These are phyloP conservation scores for Ogataea angusta DNA, from an alignment of 805 yeast genomes.

Conservation along the genomic window DNA sequence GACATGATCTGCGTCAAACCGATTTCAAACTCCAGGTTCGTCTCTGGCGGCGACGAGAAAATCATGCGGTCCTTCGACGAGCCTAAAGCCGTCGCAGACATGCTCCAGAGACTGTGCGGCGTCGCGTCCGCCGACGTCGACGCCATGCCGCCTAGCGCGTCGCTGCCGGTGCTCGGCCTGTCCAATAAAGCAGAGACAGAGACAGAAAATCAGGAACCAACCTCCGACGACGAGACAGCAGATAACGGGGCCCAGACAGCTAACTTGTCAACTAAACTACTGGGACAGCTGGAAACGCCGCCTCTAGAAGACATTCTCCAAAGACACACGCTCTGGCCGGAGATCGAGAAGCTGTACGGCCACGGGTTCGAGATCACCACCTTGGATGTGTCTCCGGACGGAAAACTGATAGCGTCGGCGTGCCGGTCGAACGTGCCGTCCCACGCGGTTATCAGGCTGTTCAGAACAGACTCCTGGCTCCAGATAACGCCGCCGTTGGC, in stretches of 20 bases:
- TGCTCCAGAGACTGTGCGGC: slow-evolving; percentile 55
- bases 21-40: slow-evolving; percentile 59
- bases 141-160: slow-evolving; percentile 76
- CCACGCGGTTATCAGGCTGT: slow-evolving; percentile 84
- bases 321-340: slow-evolving; percentile 92
- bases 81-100: slow-evolving; percentile 71
- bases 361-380: slow-evolving; percentile 94
- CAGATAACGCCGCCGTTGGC: slow-evolving; percentile 58
- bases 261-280: slow-evolving; percentile 44
- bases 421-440: slow-evolving; percentile 80
- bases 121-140: slow-evolving; percentile 26
- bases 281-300: slow-evolving; percentile 48
- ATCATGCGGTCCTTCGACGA: slow-evolving; percentile 83
- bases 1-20: slow-evolving; percentile 84
- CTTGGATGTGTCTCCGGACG: slow-evolving; percentile 66
- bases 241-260: slow-evolving; percentile 35
- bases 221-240: slow-evolving; percentile 40
- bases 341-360: slow-evolving; percentile 89
- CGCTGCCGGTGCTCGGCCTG: slow-evolving; percentile 88
- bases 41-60: slow-evolving; percentile 96
- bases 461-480: slow-evolving; percentile 56
- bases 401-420: slow-evolving; percentile 74
- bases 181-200: slow-evolving; percentile 81
- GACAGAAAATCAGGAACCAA: slow-evolving; percentile 38
- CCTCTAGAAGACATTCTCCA: slow-evolving; percentile 92